Base-by-base conservation (phyloP, 129 eudicot species). In the Glebionis coronaria region DNA sequence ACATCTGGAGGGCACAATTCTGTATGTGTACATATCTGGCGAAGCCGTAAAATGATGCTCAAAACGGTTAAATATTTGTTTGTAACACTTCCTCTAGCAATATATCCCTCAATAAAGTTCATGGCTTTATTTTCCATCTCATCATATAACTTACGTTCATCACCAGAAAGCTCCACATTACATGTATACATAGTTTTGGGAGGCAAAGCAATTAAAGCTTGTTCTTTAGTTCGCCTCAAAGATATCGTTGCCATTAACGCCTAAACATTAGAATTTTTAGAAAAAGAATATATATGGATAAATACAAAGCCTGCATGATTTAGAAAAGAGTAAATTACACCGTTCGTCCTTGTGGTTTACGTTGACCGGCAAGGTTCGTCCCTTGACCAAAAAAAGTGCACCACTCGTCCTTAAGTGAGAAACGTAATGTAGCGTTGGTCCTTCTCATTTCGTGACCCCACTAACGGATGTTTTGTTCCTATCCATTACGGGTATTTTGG, bases 81-180 rank as follows among this genome's bases (percentile, higher is more conserved):
- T 49, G 75, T 87, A 18, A 86, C 79, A 44, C 79, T 84, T 29
- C 79, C 87, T 56, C 67, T 73, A 12, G 79, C 75, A 51, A 88
- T 80, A 59, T 80, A 92, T 16, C 50, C 71, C 20, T 49, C 68
- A 58, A 88, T 88, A 65, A 82, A 61, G 19, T 38, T 79, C 76
- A 76, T 86, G 51, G 95, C 98, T 65, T 88, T 88, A 23, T 65
- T 75, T 86, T 92, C 98, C 98, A 92, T 80, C 75, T 82, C 88
- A 70, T 88, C 98, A 78, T 88, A 92, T 58, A 86, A 59, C 50
- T 80, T 80, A 4, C 96, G 87, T 57, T 92, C 98, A 60, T 88
- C 95, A 9, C 19, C 74, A 45, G 79, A 77, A 49, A 92, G 95
- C 52, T 85, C 83, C 78, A 92, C 85, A 64, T 66, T 65, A 76